These are phyloP conservation scores for Exophiala dermatitidis DNA, from an alignment of 2,329 filamentous ascomycete species.

Conservation along the genomic window DNA sequence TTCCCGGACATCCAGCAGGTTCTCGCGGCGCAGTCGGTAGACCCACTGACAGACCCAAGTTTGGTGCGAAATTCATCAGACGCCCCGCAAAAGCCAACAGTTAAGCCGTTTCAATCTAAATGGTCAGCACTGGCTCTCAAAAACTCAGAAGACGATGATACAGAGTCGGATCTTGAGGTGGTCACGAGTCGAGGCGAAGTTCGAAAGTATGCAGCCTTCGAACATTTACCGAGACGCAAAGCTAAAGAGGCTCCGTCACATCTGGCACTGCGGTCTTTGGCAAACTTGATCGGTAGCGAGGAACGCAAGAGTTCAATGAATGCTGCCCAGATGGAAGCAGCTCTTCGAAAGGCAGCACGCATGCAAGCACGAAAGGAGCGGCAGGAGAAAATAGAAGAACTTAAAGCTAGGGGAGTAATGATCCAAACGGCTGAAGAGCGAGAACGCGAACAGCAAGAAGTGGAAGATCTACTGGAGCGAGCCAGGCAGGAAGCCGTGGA, in stretches of 20 bases:
- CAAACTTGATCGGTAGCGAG: constrained; percentile 59
- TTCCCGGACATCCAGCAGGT: not conserved
- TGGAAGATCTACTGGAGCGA: constrained; percentile 82
- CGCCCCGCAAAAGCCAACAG: constrained; percentile 6
- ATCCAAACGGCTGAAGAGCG: constrained; percentile 82
- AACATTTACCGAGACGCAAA: constrained; percentile 58
- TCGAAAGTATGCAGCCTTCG: constrained; percentile 55
- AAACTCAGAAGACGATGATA: constrained; percentile 22
- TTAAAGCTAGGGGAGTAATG: constrained; percentile 71
- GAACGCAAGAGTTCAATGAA: constrained; percentile 53
- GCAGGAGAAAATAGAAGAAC: constrained; percentile 65
- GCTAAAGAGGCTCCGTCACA: constrained; percentile 58
- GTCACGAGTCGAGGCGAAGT: constrained; percentile 38
- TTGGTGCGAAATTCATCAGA: not conserved
- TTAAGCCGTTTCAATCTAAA: constrained; percentile 1
- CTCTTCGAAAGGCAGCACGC: constrained; percentile 63
- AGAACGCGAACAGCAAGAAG: constrained; percentile 69
- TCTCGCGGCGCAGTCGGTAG: not conserved
- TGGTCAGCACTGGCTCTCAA: not conserved
- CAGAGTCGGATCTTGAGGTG: constrained; percentile 57
- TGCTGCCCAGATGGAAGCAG: constrained; percentile 59
- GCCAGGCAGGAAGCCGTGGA: constrained; percentile 73
- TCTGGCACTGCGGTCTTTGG: constrained; percentile 63
- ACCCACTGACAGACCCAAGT: not conserved
- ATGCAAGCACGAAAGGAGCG: constrained; percentile 73